Percentiles rank a stretch among this genome's conserved stretches.
Conservation (phyloP, 2,329 filamentous ascomycete species). For the Stromatinia cepivora region DNA sequence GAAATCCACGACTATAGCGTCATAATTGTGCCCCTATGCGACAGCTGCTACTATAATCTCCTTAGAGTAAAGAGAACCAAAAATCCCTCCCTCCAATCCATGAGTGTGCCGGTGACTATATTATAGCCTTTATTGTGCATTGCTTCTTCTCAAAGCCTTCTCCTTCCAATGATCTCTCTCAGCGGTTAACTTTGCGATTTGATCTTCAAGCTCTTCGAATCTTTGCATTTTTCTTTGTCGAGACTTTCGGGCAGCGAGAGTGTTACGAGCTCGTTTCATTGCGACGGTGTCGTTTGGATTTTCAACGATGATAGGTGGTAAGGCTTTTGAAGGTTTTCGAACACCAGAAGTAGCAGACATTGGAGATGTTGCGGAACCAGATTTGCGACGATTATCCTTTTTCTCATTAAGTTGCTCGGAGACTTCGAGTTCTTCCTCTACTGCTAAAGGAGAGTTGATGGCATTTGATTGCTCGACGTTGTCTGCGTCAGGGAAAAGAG, state of each 20-base stretch:
- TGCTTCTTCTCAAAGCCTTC: slow-evolving; percentile 35
- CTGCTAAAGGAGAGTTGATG: slow-evolving; percentile 33
- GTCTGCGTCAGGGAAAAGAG: slow-evolving; percentile 64
- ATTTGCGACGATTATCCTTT: slow-evolving; percentile 45
- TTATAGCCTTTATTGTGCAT: slow-evolving; percentile 30
- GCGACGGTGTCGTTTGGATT: slow-evolving; percentile 75
- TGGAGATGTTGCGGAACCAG: slow-evolving; percentile 50
- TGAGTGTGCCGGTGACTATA: slow-evolving; percentile 39
- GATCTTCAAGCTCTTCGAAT: slow-evolving; percentile 71
- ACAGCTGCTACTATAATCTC: slow-evolving; percentile 38
- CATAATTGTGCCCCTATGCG: slow-evolving; percentile 34
- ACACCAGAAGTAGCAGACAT: slow-evolving; percentile 62
- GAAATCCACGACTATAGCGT: slow-evolving; percentile 37
- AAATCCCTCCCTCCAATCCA: slow-evolving; percentile 39
- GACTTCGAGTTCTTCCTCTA: slow-evolving; percentile 51
- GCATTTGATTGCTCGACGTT: slow-evolving; percentile 29
- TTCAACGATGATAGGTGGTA: slow-evolving; percentile 74
- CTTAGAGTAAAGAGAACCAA: slow-evolving; percentile 33
- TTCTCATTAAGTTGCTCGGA: slow-evolving; percentile 45
- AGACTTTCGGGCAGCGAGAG: slow-evolving; percentile 89
- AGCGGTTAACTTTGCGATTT: slow-evolving; percentile 67
- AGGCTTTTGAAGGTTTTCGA: slow-evolving; percentile 76
- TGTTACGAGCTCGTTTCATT: slow-evolving; percentile 92
- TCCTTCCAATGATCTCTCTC: slow-evolving; percentile 66
- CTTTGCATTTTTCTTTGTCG: slow-evolving; percentile 80